Conservation (phyloP, 495 filamentous ascomycete species). For the Staphylotrichum tortipilum region DNA sequence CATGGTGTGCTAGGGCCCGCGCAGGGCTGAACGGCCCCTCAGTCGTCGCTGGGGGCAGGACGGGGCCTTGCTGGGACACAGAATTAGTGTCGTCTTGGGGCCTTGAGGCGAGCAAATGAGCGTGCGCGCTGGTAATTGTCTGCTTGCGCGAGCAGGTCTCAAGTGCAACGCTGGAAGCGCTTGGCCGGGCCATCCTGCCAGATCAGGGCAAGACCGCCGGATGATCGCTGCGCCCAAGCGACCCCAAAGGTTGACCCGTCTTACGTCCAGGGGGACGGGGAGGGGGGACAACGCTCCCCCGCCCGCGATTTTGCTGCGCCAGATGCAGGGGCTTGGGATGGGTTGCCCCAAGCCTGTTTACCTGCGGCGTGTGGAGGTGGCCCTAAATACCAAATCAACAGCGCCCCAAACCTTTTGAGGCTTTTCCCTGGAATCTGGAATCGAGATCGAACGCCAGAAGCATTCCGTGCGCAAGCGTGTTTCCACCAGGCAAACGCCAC, state of each 20-base stretch:
- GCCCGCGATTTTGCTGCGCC: too few relatives aligned
- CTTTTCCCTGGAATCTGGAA: neutral
- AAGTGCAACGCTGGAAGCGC: neutral
- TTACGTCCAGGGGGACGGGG: conserved; percentile 10
- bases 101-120: neutral
- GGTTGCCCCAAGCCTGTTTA: too few relatives aligned
- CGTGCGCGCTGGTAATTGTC: neutral
- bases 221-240: neutral
- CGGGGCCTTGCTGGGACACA: neutral
- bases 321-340: neutral
- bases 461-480: neutral
- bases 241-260: conserved; percentile 8
- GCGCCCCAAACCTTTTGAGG: neutral
- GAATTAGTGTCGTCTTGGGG: neutral
- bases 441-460: neutral
- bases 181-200: neutral
- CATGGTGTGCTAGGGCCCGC: neutral
- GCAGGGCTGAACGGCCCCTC: neutral
- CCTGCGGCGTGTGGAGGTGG: neutral
- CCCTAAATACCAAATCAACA: neutral
- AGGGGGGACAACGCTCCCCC: neutral
- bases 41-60: neutral
- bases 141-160: neutral
- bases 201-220: neutral
- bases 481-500: conserved; percentile 5